Conservation (phyloP, 2,329 filamentous ascomycete species). For the Sarocladium kiliense region DNA sequence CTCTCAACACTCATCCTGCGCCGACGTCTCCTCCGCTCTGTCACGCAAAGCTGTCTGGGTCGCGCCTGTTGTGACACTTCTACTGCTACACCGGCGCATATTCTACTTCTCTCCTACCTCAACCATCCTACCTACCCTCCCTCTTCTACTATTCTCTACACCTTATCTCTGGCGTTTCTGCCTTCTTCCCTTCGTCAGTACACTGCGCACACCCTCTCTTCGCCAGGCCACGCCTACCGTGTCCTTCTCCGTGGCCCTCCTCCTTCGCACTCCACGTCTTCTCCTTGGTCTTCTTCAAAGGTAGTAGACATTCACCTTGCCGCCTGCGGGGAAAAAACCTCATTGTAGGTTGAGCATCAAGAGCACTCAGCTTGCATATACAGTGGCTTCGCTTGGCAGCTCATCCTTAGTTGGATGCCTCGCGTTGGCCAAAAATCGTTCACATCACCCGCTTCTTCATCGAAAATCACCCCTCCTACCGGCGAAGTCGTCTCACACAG, state of each 20-base stretch:
- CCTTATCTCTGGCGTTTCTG: not conserved
- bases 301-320: not conserved
- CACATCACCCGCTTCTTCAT: not conserved
- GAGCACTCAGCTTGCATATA: no score
- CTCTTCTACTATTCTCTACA: not conserved
- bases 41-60: not conserved
- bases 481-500: conserved; percentile 1
- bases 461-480: not conserved
- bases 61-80: conserved; percentile 8
- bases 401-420: not conserved
- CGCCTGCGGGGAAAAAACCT: not conserved
- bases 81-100: conserved; percentile 6
- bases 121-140: conserved; percentile 1
- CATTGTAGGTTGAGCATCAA: not conserved
- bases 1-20: conserved; percentile 1
- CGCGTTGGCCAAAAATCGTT: not conserved
- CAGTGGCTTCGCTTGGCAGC: not conserved
- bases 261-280: not conserved
- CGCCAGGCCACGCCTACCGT: not conserved
- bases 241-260: not conserved
- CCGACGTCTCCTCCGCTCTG: not conserved
- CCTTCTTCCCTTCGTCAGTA: not conserved
- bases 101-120: not conserved
- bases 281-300: not conserved
- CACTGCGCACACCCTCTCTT: not conserved